Evolutionary conservation across 257 asterid species (phyloP), one percentile per base, ranked within the genome.

Genomic region (Solanum appendiculatum): DNA sequence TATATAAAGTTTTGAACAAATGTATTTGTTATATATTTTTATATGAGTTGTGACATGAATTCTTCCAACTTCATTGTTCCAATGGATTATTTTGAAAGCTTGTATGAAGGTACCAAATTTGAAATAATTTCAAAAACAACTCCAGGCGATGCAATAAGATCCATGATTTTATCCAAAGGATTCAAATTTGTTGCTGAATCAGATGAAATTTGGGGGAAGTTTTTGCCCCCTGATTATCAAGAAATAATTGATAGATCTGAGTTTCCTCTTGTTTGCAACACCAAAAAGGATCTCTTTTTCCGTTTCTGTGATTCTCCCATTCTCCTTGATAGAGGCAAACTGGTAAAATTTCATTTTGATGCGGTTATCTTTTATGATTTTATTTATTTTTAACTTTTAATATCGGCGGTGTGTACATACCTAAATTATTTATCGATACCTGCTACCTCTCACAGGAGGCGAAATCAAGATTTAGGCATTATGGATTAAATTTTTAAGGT

Each of bases 181-280:
- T 89, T 89, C 89, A 87, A 86, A 51, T 84, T 86, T 73, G 86
- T 86, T 39, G 84, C 68, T 1, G 87, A 90, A 2, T 90, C 88
- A 72, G 91, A 90, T 85, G 4, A 86, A n/a, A 90, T 88, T 8
- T 90, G 92, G 92, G 85, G 84, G 40, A 70, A 58, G 2, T 20
- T 20, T 56, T 56, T n/a, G 0, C 5, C 64, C 5, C 11, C 25
- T 7, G 10, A 56, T 2, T 56, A 56, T 56, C 25, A 7, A 20
- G 25, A 56, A 20, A 56, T 56, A 56, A 21, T 56, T 56, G 1
- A 56, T 48, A 48, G 58, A 48, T 48, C 21, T 48, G 58, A 2
- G 21, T 15, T 48, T 48, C 58, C 21, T 48, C 58, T 15, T 48
- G 23, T 48, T 48, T 48, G 23, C 58, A 48, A 48, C 20, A 48